Conservation (phyloP, 768 basidiomycete species). For the Cystobasidium tubakii region DNA sequence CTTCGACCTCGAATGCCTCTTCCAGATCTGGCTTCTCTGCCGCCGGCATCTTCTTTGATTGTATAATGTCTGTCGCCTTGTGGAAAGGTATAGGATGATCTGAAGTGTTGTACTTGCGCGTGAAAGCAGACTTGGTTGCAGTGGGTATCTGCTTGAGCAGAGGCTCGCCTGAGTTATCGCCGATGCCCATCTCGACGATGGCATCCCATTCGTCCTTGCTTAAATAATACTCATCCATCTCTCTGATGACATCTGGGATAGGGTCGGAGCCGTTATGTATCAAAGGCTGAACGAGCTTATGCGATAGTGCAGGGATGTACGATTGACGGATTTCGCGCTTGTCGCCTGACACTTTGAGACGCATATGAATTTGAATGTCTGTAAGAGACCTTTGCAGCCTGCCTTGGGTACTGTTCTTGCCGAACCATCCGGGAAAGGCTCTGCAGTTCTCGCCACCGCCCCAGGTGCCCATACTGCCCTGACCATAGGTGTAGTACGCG, state of each 20-base stretch:
- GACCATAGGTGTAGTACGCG: constrained; percentile 74
- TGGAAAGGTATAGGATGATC: constrained; percentile 96
- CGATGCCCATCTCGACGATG: constrained; percentile 86
- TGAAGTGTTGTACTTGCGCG: constrained; percentile 76
- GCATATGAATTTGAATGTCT: constrained; percentile 92
- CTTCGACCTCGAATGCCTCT: constrained; percentile 44
- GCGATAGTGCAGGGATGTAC: constrained; percentile 83
- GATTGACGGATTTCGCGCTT: constrained; percentile 81
- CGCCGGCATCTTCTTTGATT: constrained; percentile 64
- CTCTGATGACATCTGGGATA: constrained; percentile 74
- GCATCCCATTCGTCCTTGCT: constrained; percentile 96
- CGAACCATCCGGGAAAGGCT: constrained; percentile 70
- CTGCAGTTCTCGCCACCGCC: background rate
- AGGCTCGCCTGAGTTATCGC: constrained; percentile 63
- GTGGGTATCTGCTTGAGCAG: constrained; percentile 77
- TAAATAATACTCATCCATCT: constrained; percentile 91
- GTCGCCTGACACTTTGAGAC: constrained; percentile 84
- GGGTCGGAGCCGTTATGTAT: constrained; percentile 67
- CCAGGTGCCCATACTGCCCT: constrained; percentile 43
- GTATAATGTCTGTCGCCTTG: constrained; percentile 66
- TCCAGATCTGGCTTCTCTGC: constrained; percentile 37
- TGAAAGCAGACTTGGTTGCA: constrained; percentile 75
- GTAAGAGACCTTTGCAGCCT: constrained; percentile 73
- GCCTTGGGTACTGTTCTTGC: constrained; percentile 87
- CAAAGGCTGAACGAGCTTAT: constrained; percentile 72